Evolutionary conservation across 306 rosid species (phyloP), one percentile per base, ranked within the genome.

Genomic region (Prunus campanulata): DNA sequence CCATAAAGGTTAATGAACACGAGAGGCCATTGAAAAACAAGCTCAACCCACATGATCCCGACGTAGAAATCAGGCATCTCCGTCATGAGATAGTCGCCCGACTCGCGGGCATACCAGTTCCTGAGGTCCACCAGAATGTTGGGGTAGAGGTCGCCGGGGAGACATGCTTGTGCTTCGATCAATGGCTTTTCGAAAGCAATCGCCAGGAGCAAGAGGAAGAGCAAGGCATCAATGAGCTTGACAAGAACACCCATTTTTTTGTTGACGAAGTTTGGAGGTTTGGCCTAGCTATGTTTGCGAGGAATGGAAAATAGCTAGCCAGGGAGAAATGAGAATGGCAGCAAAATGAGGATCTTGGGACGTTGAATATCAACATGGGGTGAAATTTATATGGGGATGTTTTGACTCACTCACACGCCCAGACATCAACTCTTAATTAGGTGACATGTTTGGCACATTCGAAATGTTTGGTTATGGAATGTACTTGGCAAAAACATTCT

Each of bases 41-140:
- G 73, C 73, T 76, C 79, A 35, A 76, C 44, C 79, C 79, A 76
- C 11, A 76, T 76, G 54, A 76, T 64, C 19, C 79, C 79, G 3
- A 76, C 13, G 46, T 63, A 76, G 79, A 76, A 66, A 66, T 76
- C 79, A 1, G 79, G 79, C 65, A 3, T 63, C 27, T 63, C 60
- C 0, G 67, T 70, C 66, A 71, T 70, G 44, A 59, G 71, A 64
- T 24, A 76, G 69, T 74, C 77, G 3, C 68, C 77, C 8, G 51
- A n/a, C 55, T 74, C 29, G 2, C 47, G 46, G 42, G 77, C 55
- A 8, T 74, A 74, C 77, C 68, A 74, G 44, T 35, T 74, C 46
- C 59, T 51, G 68, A 74, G 77, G 35, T 74, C 19, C 27, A 60
- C 69, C 2, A 74, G 57, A 19, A 25, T 9, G 35, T 60, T 57